phyloP scores from a whole-genome alignment of 805 yeast species.

The Candida saitoana region DNA sequence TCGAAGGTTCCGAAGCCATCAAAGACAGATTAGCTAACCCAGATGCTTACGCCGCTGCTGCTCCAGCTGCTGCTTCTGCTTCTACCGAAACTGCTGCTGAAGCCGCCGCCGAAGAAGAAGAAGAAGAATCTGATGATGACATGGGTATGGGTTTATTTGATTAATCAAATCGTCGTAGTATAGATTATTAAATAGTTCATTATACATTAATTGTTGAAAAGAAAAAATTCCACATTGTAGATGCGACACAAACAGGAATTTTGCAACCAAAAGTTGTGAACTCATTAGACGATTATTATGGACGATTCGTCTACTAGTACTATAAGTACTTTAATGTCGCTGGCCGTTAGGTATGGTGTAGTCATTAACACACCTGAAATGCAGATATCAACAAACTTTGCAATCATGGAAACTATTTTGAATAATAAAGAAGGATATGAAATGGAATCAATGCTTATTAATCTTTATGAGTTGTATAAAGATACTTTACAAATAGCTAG shows the following conservation, averaged over 20 bases:
- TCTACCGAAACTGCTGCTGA: slow-evolving; percentile 57
- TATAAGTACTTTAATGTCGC: neutral
- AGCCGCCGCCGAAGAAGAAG: slow-evolving; percentile 71
- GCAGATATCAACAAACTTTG: neutral
- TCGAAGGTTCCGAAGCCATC: slow-evolving; percentile 98
- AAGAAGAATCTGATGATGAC: slow-evolving; percentile 77
- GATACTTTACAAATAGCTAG: neutral
- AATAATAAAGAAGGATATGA: neutral
- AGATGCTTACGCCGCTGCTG: slow-evolving; percentile 99
- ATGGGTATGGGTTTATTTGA: slow-evolving; percentile 99
- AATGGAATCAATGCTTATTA: neutral
- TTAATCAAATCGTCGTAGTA: slow-evolving; percentile 42
- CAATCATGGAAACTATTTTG: neutral
- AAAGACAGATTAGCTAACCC: slow-evolving; percentile 99
- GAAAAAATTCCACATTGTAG: neutral
- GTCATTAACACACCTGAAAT: neutral
- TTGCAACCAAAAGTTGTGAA: slow-evolving; percentile 3
- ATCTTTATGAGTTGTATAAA: neutral
- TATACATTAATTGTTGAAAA: neutral
- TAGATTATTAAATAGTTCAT: slow-evolving; percentile 3
- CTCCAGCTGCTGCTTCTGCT: slow-evolving; percentile 88
- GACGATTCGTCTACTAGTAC: neutral
- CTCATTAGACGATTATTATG: too few relatives aligned
- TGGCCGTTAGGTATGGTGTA: neutral
- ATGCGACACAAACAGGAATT: slow-evolving; percentile 1